These are phyloP conservation scores for Allomyces macrogynus DNA, from an alignment of 192 early-diverging fungal species.

Conservation along the genomic window DNA sequence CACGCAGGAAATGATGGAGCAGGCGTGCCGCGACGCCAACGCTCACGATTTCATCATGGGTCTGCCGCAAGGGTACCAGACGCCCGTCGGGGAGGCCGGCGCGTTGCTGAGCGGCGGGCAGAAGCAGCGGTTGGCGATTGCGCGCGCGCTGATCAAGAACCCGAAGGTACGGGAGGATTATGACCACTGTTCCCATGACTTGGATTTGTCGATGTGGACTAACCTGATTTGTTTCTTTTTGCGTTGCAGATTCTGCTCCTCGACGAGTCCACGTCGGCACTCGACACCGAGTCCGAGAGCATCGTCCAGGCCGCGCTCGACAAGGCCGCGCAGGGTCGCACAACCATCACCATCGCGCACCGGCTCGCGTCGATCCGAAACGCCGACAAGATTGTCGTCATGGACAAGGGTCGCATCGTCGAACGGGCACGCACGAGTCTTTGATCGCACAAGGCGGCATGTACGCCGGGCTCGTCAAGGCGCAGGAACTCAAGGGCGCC, in stretches of 20 bases:
- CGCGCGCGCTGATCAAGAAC: slow-evolving; percentile 32
- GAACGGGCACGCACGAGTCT: slow-evolving; percentile 17
- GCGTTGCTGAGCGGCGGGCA: slow-evolving; percentile 75
- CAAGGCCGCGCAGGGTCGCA: slow-evolving; percentile 23
- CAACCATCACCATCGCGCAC: slow-evolving; percentile 36
- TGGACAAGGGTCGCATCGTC: slow-evolving; percentile 16
- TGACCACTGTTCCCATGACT: background rate
- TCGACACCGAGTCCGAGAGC: slow-evolving; percentile 47
- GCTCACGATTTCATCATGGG: slow-evolving; percentile 53
- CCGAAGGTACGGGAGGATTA: slow-evolving; percentile 9
- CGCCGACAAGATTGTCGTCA: slow-evolving; percentile 18
- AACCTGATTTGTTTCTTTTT: too few relatives aligned
- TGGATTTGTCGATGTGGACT: too few relatives aligned
- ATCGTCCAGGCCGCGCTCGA: slow-evolving; percentile 34
- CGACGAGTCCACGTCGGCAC: slow-evolving; percentile 58
- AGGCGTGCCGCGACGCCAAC: slow-evolving; percentile 45
- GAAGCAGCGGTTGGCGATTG: slow-evolving; percentile 55
- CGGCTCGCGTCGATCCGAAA: slow-evolving; percentile 13
- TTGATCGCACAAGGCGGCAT: slow-evolving; percentile 7
- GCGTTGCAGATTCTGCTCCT: slow-evolving; percentile 45
- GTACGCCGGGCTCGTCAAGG: slow-evolving; percentile 14
- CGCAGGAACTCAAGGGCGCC: slow-evolving; percentile 6
- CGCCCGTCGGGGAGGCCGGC: slow-evolving; percentile 66
- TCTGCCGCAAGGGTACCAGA: slow-evolving; percentile 63
- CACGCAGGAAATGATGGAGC: slow-evolving; percentile 23